These are phyloP conservation scores for Iberis pinnata DNA, from an alignment of 345 rosid species.

Conservation along the genomic window DNA sequence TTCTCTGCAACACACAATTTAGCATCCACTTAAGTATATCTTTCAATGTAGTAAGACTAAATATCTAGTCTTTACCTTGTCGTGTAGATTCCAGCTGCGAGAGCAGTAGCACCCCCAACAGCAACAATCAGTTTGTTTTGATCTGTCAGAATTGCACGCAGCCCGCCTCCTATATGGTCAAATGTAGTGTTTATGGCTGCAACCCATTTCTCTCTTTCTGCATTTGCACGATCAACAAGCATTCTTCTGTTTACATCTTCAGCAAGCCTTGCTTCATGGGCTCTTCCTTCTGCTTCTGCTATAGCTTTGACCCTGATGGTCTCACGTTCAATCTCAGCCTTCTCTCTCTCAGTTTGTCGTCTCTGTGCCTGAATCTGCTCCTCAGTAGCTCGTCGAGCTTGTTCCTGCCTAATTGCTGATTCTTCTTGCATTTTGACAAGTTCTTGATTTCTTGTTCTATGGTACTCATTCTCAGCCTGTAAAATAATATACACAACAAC, in stretches of 20 bases:
- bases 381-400: conserved; percentile 90
- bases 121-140: conserved; percentile 91
- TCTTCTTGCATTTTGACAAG: conserved; percentile 94
- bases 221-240: conserved; percentile 90
- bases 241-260: conserved; percentile 95
- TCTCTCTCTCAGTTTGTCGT: conserved; percentile 92
- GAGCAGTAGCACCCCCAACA: conserved; percentile 96
- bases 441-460: conserved; percentile 88
- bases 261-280: conserved; percentile 92
- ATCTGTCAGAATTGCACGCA: conserved; percentile 87
- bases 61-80: conserved; percentile 54
- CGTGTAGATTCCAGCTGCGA: conserved; percentile 94
- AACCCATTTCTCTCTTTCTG: conserved; percentile 97
- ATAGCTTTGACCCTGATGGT: conserved; percentile 87
- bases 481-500: conserved; percentile 15
- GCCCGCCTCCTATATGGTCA: conserved; percentile 97
- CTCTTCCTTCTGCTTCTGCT: conserved; percentile 99
- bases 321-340: conserved; percentile 95
- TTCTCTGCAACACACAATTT: conserved; percentile 51
- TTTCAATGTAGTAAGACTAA: background rate
- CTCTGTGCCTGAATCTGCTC: conserved; percentile 95
- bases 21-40: background rate
- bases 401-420: conserved; percentile 83
- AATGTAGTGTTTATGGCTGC: conserved; percentile 94
- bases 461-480: conserved; percentile 86